Percentiles rank a stretch among this genome's conserved stretches.
Evolutionary conservation across 1,139 yeast genomes (phyloP).

Genomic region (Candida glucosophila): DNA sequence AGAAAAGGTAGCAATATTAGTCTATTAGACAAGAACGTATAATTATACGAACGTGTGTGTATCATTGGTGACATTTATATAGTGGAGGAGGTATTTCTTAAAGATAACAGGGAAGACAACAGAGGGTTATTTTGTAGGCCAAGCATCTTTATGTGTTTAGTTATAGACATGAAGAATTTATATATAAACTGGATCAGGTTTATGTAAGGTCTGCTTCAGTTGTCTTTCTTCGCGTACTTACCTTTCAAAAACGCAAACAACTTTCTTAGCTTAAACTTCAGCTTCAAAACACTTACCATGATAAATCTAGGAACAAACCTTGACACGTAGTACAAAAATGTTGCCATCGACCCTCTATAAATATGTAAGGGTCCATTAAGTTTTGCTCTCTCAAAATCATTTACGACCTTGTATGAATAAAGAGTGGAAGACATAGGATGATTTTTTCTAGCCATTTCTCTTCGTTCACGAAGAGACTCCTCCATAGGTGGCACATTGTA

Average conservation of each 20-base stretch:
- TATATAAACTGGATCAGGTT: no score
- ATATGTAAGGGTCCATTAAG: constrained; percentile 33
- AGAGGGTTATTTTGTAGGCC: no score
- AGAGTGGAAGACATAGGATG: constrained; percentile 49
- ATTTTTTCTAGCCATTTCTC: constrained; percentile 52
- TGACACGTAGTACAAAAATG: constrained; percentile 23
- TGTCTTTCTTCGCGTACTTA: constrained; percentile 15
- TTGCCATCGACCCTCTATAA: constrained; percentile 50
- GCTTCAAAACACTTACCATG: constrained; percentile 33
- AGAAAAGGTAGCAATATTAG: no score
- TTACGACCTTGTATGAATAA: constrained; percentile 48
- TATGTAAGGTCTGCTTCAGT: constrained; percentile 16
- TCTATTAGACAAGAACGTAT: no score
- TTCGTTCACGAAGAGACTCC: constrained; percentile 42
- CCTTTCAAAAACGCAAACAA: constrained; percentile 15
- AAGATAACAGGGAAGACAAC: no score
- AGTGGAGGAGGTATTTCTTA: no score
- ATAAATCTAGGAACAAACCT: constrained; percentile 41
- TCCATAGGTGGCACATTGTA: constrained; percentile 45
- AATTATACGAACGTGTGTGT: no score
- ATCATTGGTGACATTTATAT: no score
- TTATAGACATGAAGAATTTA: no score
- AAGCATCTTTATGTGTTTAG: no score
- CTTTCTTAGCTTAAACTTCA: constrained; percentile 38
- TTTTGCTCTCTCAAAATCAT: constrained; percentile 37